These are phyloP conservation scores for Tripidium arundinaceum DNA, from an alignment of 202 grass and related monocot species.

Conservation along the genomic window DNA sequence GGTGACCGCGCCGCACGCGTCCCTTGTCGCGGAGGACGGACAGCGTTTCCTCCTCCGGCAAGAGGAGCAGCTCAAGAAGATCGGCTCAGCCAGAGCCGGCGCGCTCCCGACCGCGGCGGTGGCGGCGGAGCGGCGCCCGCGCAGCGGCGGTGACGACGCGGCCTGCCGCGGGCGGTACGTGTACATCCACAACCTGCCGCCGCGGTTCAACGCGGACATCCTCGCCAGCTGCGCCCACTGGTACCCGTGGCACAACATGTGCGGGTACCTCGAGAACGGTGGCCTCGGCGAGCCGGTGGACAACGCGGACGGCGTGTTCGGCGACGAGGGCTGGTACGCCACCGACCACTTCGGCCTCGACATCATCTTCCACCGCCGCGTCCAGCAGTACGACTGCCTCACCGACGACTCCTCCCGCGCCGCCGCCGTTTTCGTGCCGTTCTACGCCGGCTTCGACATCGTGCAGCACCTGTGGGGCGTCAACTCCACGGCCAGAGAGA, in stretches of 20 bases:
- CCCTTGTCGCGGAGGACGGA: not conserved
- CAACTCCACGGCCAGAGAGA: slow-evolving; percentile 39
- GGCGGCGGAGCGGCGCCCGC: slow-evolving; percentile 33
- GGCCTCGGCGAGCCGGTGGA: slow-evolving; percentile 56
- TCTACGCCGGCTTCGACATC: slow-evolving; percentile 77
- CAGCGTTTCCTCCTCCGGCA: slow-evolving; percentile 11
- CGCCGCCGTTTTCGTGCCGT: slow-evolving; percentile 65
- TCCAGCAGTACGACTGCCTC: slow-evolving; percentile 72
- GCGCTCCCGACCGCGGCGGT: too few relatives aligned
- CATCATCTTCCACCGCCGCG: slow-evolving; percentile 68
- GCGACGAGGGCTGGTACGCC: slow-evolving; percentile 62
- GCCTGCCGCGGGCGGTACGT: slow-evolving; percentile 62
- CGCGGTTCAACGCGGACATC: slow-evolving; percentile 67
- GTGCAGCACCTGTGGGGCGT: slow-evolving; percentile 60
- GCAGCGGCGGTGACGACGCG: not conserved
- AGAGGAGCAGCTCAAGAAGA: not conserved
- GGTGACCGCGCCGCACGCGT: not conserved
- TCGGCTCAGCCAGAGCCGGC: too few relatives aligned
- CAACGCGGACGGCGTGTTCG: slow-evolving; percentile 50
- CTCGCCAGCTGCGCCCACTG: slow-evolving; percentile 48
- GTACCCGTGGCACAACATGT: slow-evolving; percentile 75
- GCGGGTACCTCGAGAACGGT: slow-evolving; percentile 55
- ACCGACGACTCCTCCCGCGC: slow-evolving; percentile 65
- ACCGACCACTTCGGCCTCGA: slow-evolving; percentile 90
- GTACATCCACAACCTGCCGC: slow-evolving; percentile 73